phyloP scores from a whole-genome alignment of 1,284 basidiomycete genomes.

The Trametes pubescens region DNA sequence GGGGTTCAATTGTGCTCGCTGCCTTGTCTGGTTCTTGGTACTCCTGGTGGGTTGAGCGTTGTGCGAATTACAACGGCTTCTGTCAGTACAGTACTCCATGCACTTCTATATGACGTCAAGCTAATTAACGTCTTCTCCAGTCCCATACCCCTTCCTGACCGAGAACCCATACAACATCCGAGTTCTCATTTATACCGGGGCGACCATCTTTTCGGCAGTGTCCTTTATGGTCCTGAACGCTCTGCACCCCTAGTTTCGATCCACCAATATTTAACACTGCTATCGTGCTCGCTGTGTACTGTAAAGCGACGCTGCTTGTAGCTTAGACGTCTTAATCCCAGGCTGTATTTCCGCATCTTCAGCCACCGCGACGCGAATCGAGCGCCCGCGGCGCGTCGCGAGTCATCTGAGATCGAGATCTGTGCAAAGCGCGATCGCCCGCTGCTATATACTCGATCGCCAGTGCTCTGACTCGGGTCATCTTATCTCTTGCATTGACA shows the following conservation, averaged over 20 bases:
- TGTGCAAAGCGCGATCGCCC: slow-evolving; percentile 16
- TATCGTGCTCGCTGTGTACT: background rate
- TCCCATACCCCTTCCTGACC: slow-evolving; percentile 86
- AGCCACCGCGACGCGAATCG: background rate
- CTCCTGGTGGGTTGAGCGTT: slow-evolving; percentile 73
- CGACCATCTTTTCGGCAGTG: slow-evolving; percentile 58
- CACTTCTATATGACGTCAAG: too few relatives aligned
- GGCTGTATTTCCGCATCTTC: background rate
- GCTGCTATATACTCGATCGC: background rate
- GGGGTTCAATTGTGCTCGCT: slow-evolving; percentile 55
- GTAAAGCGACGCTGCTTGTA: background rate
- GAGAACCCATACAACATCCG: slow-evolving; percentile 61
- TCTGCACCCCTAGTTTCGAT: slow-evolving; percentile 42
- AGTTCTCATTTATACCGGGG: slow-evolving; percentile 66
- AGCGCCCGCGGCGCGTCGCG: slow-evolving; percentile 22
- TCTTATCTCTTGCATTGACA: background rate
- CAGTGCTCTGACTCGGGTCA: background rate
- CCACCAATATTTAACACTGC: too few relatives aligned
- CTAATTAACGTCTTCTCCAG: slow-evolving; percentile 44
- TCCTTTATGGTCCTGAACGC: slow-evolving; percentile 67
- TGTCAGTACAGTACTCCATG: slow-evolving; percentile 56
- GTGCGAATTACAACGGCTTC: slow-evolving; percentile 64
- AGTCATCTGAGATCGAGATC: slow-evolving; percentile 27
- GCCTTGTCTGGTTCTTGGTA: slow-evolving; percentile 61
- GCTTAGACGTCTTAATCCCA: background rate